Evolutionary conservation across 768 basidiomycete species (phyloP).

Genomic region (Suillus variegatus): DNA sequence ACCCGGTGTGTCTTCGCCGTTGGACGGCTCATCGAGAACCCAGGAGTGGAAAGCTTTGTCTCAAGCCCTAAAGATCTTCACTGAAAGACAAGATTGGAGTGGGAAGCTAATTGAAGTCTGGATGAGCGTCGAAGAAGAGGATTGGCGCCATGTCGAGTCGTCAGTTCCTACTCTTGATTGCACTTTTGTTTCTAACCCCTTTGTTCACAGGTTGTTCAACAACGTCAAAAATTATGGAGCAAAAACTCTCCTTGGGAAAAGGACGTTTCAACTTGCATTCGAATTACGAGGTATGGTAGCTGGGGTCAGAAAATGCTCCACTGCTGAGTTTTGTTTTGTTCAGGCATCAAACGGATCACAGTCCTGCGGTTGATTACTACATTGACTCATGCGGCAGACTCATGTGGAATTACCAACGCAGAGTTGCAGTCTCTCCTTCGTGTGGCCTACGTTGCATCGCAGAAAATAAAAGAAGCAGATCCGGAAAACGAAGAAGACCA

Average conservation of each 20-base stretch:
- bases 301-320: not conserved
- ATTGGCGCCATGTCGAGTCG: conserved; percentile 18
- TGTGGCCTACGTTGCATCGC: conserved; percentile 20
- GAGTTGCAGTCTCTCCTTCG: conserved; percentile 27
- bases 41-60: conserved; percentile 21
- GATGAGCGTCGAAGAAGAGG: conserved; percentile 28
- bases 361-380: conserved; percentile 28
- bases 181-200: not conserved
- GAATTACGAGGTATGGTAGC: conserved; percentile 20
- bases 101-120: conserved; percentile 22
- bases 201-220: conserved; percentile 16
- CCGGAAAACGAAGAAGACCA: conserved; percentile 11
- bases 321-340: not conserved
- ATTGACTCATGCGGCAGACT: conserved; percentile 12
- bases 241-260: conserved; percentile 8
- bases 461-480: conserved; percentile 14
- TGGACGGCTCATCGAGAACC: conserved; percentile 9
- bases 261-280: conserved; percentile 19
- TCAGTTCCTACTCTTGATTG: conserved; percentile 11
- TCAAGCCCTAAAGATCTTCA: conserved; percentile 23
- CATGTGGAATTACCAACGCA: conserved; percentile 15
- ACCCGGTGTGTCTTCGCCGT: conserved; percentile 18
- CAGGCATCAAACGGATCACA: conserved; percentile 24
- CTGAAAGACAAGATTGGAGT: conserved; percentile 23
- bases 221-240: conserved; percentile 23